Evolutionary conservation across 768 basidiomycete genomes (phyloP), one percentile per base, ranked within the genome.

Genomic region (Leccinum variicolor): DNA sequence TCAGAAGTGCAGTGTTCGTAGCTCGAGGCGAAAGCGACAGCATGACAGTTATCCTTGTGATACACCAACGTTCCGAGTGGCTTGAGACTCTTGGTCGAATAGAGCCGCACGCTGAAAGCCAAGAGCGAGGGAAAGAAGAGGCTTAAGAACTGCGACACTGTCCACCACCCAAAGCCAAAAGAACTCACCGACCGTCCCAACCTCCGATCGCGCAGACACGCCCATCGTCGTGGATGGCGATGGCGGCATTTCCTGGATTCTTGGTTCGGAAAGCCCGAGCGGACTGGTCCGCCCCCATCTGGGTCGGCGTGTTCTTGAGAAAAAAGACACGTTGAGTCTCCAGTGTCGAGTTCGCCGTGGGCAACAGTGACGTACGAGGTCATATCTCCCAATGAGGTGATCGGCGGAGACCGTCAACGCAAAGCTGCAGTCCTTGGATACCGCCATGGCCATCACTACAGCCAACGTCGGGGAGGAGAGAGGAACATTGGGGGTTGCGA

Each of bases 181-280:
- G 47, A 6, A 74, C 89, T 64, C 62, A 94, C 95, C 79, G 84
- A 34, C 96, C 94, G 61, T 98, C 94, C 72, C 88, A 17, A 47
- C 94, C 93, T 3, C 89, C 95, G 2, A 94, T 77, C 0, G 94
- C 94, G 63, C 94, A 89, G 0, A 98, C 83, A 21, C 81, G 81
- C 0, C 86, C 92, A 62, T 90, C 87, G 34, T 83, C 79, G 52
- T 69, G 2, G 58, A 51, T 15, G 63, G 72, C 31, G 31, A 13
- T 31, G 31, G 11, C 31, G 1, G 11, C 31, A 13, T 31, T 31
- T 31, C 31, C 31, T 31, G 31, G 31, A 1, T 31, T 31, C 31
- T 31, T 31, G 31, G 31, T 31, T 31, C 31, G 31, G 31, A 31
- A 5, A 13, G 31, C 31, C 31, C 11, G 31, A 31, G 31, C 1